phyloP scores from a whole-genome alignment of 768 basidiomycete genomes.

The Termitomyces sp. region DNA sequence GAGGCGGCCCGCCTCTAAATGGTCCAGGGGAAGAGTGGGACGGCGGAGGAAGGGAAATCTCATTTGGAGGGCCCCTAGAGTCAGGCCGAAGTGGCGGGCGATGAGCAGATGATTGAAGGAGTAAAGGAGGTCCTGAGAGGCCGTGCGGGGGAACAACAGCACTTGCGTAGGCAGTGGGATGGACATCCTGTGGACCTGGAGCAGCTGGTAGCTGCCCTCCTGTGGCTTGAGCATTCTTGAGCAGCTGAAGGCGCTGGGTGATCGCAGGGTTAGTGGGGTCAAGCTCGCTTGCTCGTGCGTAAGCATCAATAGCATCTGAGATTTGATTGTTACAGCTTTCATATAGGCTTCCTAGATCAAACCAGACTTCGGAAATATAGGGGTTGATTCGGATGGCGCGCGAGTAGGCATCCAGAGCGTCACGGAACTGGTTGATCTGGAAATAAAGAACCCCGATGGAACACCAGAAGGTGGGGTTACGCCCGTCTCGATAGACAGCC shows the following conservation, averaged over 20 bases:
- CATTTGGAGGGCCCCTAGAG: conserved; percentile 57
- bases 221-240: conserved; percentile 76
- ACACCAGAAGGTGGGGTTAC: conserved; percentile 99
- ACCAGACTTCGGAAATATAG: conserved; percentile 95
- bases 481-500: conserved; percentile 97
- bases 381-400: conserved; percentile 98
- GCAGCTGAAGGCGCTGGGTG: conserved; percentile 70
- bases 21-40: conserved; percentile 67
- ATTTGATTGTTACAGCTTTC: conserved; percentile 99
- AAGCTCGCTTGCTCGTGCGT: conserved; percentile 90
- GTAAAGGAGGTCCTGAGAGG: conserved; percentile 62
- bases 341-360: conserved; percentile 94
- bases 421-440: conserved; percentile 99
- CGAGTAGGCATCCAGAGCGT: conserved; percentile 98
- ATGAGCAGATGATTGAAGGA: conserved; percentile 48
- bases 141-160: conserved; percentile 69
- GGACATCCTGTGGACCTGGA: conserved; percentile 92
- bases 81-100: conserved; percentile 64
- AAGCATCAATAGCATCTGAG: conserved; percentile 97
- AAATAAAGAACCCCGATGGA: conserved; percentile 99
- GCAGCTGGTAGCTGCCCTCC: conserved; percentile 79
- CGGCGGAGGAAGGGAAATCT: conserved; percentile 59
- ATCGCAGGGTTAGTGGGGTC: conserved; percentile 85
- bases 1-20: conserved; percentile 80
- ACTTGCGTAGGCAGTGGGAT: conserved; percentile 90